Conservation (phyloP, 2,329 filamentous ascomycete genomes). For the Botrytis fabae region DNA sequence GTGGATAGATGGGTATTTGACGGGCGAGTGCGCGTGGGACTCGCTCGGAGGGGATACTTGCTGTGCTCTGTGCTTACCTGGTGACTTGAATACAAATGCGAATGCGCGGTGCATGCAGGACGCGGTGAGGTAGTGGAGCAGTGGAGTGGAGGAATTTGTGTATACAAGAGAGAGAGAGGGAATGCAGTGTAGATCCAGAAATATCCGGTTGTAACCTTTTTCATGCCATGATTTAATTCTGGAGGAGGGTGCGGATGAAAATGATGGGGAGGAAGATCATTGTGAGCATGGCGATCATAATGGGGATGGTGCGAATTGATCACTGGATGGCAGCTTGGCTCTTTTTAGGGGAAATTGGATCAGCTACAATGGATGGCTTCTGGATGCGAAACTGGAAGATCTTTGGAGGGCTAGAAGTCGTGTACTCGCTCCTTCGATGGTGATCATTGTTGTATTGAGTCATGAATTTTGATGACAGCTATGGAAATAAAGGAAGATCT, state of each 20-base stretch:
- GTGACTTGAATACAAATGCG: not conserved
- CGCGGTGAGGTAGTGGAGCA: not conserved
- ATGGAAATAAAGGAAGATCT: not conserved
- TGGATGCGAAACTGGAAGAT: not conserved
- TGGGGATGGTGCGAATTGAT: not conserved
- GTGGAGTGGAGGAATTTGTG: not conserved
- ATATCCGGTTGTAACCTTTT: not conserved
- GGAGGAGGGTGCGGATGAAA: not conserved
- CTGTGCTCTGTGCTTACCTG: not conserved
- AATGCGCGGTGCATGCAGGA: not conserved
- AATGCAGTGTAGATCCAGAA: not conserved
- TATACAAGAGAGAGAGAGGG: not conserved
- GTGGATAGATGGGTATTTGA: not conserved
- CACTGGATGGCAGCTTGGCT: not conserved
- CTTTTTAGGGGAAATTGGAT: not conserved
- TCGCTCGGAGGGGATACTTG: not conserved
- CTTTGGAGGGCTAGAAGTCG: not conserved
- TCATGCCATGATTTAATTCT: not conserved
- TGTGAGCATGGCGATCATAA: not conserved
- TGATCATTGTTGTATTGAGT: not conserved
- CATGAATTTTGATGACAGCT: not conserved
- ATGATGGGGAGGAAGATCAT: not conserved
- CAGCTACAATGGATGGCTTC: not conserved
- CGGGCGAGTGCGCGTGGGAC: not conserved
- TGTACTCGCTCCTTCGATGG: not conserved